These are phyloP conservation scores for Priceomyces melissophilus DNA, from an alignment of 805 yeast genomes.

Conservation along the genomic window DNA sequence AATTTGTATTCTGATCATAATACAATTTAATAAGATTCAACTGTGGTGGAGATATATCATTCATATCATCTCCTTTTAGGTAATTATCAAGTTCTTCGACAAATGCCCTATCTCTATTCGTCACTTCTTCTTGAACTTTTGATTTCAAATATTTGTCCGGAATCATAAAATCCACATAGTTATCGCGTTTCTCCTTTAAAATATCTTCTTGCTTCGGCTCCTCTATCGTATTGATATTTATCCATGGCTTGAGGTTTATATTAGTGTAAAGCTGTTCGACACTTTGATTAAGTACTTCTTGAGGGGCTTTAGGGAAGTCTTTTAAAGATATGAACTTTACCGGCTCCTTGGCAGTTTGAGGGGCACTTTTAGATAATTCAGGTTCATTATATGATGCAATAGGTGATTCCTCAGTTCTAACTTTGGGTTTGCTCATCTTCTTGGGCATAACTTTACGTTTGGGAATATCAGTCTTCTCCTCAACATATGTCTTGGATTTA, in stretches of 20 bases:
- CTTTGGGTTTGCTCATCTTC: constrained; percentile 4
- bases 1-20: constrained; percentile 24
- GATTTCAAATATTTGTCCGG: constrained; percentile 24
- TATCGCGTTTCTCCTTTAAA: background rate
- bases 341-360: constrained; percentile 1
- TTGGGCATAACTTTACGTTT: constrained; percentile 5
- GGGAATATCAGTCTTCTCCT: constrained; percentile 2
- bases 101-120: constrained; percentile 22
- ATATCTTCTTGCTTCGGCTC: background rate
- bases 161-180: constrained; percentile 21
- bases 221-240: background rate
- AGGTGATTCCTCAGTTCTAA: background rate
- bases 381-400: constrained; percentile 1
- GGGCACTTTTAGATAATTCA: background rate
- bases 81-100: constrained; percentile 24
- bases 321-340: constrained; percentile 23
- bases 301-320: constrained; percentile 31
- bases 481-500: constrained; percentile 7
- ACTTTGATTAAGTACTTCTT: constrained; percentile 13
- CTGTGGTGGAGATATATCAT: constrained; percentile 20
- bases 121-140: constrained; percentile 15
- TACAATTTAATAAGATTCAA: constrained; percentile 22
- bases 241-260: constrained; percentile 10
- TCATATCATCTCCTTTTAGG: constrained; percentile 18
- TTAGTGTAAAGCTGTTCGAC: constrained; percentile 15